Evolutionary conservation across 257 asterid species (phyloP), one percentile per base, ranked within the genome.

Genomic region (Fraxinus cuspidata): DNA sequence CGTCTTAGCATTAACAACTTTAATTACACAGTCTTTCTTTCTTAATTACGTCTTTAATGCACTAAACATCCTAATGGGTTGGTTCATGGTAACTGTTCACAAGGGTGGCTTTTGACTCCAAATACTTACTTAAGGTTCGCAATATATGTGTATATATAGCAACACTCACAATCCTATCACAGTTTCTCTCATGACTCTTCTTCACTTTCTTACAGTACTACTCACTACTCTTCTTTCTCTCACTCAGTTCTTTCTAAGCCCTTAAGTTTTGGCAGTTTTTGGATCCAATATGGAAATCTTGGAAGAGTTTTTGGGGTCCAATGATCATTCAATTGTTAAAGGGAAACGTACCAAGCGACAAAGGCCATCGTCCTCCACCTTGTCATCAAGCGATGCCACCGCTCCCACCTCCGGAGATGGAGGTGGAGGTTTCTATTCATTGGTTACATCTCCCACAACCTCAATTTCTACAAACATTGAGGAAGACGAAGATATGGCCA

Each of bases 401-500:
- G 49, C 13, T 15, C 49, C 49, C 49, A 42, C 49, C 49, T 42
- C 18, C 32, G 67, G 67, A 7, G 67, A 60, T 8, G 87, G 79
- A 42, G 49, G 16, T 11, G 16, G 49, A 42, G 49, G 49, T 42
- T 35, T 80, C 68, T 53, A 27, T 21, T 76, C 83, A 2, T 35
- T 78, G 16, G 16, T 79, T 40, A 74, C 86, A 7, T 75, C 86
- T 21, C 69, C 88, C 19, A 47, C 90, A 64, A 87, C 86, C 68
- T 87, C 85, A n/a, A 84, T 80, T 53, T 85, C 89, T 13, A 82
- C 87, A 1, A 83, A 84, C 31, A 81, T 89, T 0, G 87, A 60
- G 67, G 67, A 91, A 65, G 97, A 94, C 37, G 88, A 92, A 73
- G 98, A 94, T 80, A 85, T 94, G 91, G 98, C 98, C 76, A 89